Conservation (phyloP, 2,329 filamentous ascomycete species). For the Pyrenophora graminea region DNA sequence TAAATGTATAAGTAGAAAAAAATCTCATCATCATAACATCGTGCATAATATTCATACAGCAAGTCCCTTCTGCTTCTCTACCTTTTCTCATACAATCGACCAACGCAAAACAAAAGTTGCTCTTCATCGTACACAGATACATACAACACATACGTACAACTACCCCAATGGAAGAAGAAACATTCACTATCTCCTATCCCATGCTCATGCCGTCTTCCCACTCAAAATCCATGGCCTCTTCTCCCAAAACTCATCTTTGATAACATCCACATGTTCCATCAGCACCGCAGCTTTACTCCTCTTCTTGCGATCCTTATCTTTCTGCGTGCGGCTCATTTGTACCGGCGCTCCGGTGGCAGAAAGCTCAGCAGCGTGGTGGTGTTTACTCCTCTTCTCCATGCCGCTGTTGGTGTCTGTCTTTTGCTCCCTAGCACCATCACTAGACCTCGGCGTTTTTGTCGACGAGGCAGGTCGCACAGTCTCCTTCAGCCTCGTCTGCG, state of each 20-base stretch:
- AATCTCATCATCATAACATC: too few relatives aligned
- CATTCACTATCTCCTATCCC: neutral
- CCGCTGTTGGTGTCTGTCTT: neutral
- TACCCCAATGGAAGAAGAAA: too few relatives aligned
- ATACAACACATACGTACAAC: too few relatives aligned
- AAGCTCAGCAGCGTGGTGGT: constrained; percentile 19
- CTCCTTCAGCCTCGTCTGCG: neutral
- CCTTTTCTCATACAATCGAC: too few relatives aligned
- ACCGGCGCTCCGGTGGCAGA: constrained; percentile 32
- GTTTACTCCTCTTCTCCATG: too few relatives aligned
- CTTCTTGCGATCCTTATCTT: constrained; percentile 80
- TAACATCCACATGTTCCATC: constrained; percentile 88
- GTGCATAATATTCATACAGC: too few relatives aligned
- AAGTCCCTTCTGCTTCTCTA: too few relatives aligned
- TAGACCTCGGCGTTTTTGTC: neutral
- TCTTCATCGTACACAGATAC: too few relatives aligned
- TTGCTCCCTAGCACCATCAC: constrained; percentile 1
- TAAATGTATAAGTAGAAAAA: too few relatives aligned
- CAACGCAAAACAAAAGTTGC: too few relatives aligned
- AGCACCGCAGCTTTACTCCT: constrained; percentile 79
- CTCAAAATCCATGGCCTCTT: constrained; percentile 72
- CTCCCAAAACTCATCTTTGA: constrained; percentile 94
- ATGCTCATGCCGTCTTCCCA: constrained; percentile 35
- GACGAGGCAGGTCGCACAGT: neutral
- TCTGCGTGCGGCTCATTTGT: constrained; percentile 74